Conservation (phyloP, 2,329 filamentous ascomycete genomes). For the Aschersonia sp. region DNA sequence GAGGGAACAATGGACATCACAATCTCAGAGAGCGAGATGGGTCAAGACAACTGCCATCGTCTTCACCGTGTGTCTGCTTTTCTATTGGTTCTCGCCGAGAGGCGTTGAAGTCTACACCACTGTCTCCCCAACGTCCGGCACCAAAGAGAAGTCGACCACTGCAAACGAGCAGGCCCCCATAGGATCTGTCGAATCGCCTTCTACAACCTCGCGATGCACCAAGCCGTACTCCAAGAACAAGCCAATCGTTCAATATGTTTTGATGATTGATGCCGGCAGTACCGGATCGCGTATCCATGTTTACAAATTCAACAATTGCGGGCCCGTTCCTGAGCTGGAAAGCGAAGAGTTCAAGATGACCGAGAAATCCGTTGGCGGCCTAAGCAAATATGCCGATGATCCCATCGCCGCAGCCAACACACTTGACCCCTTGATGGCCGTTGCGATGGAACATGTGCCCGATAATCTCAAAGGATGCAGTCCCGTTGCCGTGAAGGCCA, state of each 20-base stretch:
- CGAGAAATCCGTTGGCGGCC: slow-evolving; percentile 64
- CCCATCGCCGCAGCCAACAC: slow-evolving; percentile 80
- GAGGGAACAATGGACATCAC: slow-evolving; percentile 45
- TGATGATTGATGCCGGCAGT: slow-evolving; percentile 98
- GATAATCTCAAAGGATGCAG: slow-evolving; percentile 84
- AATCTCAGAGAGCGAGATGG: slow-evolving; percentile 51
- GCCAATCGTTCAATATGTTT: slow-evolving; percentile 89
- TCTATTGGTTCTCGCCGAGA: slow-evolving; percentile 49
- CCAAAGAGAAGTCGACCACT: slow-evolving; percentile 8
- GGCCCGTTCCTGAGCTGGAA: slow-evolving; percentile 86
- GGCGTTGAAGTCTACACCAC: slow-evolving; percentile 39
- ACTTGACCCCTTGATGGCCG: slow-evolving; percentile 75
- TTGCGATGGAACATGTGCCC: slow-evolving; percentile 72
- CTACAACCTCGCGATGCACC: slow-evolving; percentile 61
- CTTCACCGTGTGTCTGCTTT: slow-evolving; percentile 42
- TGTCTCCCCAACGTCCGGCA: slow-evolving; percentile 4
- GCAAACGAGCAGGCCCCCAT: slow-evolving; percentile 25
- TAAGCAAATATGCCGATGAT: slow-evolving; percentile 80
- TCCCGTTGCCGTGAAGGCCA: slow-evolving; percentile 94
- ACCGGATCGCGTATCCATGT: slow-evolving; percentile 97
- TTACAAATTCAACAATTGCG: slow-evolving; percentile 99
- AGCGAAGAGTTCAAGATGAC: slow-evolving; percentile 90
- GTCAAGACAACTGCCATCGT: slow-evolving; percentile 50
- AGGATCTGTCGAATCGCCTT: slow-evolving; percentile 42
- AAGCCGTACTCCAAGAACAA: slow-evolving; percentile 77